Evolutionary conservation across 257 asterid species (phyloP), one percentile per base, ranked within the genome.

Genomic region (Datura wrightii): DNA sequence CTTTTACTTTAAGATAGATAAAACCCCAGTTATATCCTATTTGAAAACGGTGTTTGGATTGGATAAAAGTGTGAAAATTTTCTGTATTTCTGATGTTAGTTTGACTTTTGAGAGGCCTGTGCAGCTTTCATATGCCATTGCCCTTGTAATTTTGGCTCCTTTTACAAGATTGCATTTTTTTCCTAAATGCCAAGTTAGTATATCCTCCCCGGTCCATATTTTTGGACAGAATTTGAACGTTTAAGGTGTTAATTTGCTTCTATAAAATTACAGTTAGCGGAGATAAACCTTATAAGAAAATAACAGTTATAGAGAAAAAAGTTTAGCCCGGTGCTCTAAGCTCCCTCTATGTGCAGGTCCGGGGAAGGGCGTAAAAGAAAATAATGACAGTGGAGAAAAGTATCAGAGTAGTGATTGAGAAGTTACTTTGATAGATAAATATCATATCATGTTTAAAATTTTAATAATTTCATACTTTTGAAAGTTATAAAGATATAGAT

Each of bases 361-460:
- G 31, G 31, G 31, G 31, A 24, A 24, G 31, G 31, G 31, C 31
- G 31, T 24, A 24, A 24, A 18, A 44, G 56, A 44, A 42, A 44
- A 63, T 1, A 24, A 63, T 10, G 6, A 8, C 1, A 8, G 16
- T 41, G 52, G 34, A 41, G 79, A 69, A 41, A 18, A 16, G 34
- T 31, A 78, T 24, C 48, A 19, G 1, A 6, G 46, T 78, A 31
- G 52, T 78, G 5, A 15, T 50, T 31, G 79, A 31, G 63, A 31
- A 78, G 82, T 52, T 78, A 52, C 8, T 78, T 50, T 50, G 82
- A 50, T 78, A 8, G 48, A 78, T 9, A 78, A 52, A 52, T 78
- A 14, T 14, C 42, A 14, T 63, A 24, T 76, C 62, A 31, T 3
- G 31, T 13, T 24, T 31, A 52, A 14, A 76, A 31, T 31, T 52